Conservation (phyloP, 129 eudicot genomes). For the Logfia minima region DNA sequence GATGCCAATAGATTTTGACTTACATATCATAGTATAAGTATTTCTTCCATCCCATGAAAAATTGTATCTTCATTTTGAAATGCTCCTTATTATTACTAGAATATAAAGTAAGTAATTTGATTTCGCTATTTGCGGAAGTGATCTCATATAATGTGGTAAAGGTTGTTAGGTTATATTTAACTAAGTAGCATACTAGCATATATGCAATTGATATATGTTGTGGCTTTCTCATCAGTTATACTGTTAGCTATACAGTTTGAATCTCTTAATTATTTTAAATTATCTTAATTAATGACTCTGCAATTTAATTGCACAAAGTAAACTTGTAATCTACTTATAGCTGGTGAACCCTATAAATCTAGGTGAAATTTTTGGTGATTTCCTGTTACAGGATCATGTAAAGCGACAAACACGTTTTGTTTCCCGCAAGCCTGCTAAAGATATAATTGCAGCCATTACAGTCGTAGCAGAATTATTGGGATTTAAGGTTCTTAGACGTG, state of each 20-base stretch:
- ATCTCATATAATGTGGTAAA: background rate
- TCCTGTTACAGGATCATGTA: constrained; percentile 68
- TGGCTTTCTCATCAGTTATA: background rate
- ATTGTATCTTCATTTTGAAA: background rate
- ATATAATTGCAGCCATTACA: constrained; percentile 61
- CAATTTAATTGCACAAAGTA: background rate
- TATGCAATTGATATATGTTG: background rate
- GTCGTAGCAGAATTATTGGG: constrained; percentile 77
- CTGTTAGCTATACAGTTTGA: background rate
- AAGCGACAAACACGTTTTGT: constrained; percentile 96
- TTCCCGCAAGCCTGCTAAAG: constrained; percentile 83
- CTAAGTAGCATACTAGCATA: background rate
- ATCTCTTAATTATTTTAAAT: background rate
- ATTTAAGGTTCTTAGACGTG: constrained; percentile 73
- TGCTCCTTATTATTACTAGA: background rate
- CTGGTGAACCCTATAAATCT: constrained; percentile 2
- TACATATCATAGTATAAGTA: background rate
- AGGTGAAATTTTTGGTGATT: constrained; percentile 5
- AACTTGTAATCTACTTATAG: constrained; percentile 15
- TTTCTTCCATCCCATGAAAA: background rate
- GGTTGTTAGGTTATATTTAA: background rate
- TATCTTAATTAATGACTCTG: background rate
- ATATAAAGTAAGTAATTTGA: background rate
- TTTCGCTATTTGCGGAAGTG: background rate
- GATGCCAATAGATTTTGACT: background rate